Conservation (phyloP, 192 early-diverging fungal species). For the Pilaira anomala region DNA sequence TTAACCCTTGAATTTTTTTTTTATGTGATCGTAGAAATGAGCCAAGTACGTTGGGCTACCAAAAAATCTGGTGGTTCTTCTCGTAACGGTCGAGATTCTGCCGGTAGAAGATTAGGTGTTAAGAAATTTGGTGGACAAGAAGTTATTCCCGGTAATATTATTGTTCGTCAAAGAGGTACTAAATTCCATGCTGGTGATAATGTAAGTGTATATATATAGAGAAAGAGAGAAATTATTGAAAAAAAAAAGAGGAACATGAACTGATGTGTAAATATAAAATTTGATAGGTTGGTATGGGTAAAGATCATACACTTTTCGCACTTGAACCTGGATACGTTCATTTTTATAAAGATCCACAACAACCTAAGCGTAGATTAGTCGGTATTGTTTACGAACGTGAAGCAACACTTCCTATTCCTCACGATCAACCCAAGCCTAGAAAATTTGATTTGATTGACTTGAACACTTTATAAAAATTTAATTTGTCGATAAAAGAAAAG, state of each 20-base stretch:
- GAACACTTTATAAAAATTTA: conserved; percentile 28
- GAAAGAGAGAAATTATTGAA: background rate
- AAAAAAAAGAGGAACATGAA: background rate
- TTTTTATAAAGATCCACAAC: conserved; percentile 63
- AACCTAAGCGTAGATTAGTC: conserved; percentile 63
- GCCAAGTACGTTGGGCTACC: conserved; percentile 68
- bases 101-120: conserved; percentile 73
- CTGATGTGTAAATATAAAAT: too few relatives aligned
- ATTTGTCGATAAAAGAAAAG: background rate
- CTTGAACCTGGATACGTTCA: conserved; percentile 69
- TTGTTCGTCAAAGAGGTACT: conserved; percentile 78
- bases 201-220: conserved; percentile 35
- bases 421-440: conserved; percentile 61
- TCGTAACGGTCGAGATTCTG: conserved; percentile 74
- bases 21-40: conserved; percentile 11
- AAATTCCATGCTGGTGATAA: conserved; percentile 78
- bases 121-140: conserved; percentile 72
- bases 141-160: conserved; percentile 75
- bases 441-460: conserved; percentile 67
- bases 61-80: conserved; percentile 79
- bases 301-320: conserved; percentile 77
- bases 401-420: conserved; percentile 58
- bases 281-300: conserved; percentile 61
- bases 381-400: conserved; percentile 63
- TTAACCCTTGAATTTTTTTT: too few relatives aligned